Conservation (phyloP, 1,284 basidiomycete species). For the Leucoagaricus sp. region DNA sequence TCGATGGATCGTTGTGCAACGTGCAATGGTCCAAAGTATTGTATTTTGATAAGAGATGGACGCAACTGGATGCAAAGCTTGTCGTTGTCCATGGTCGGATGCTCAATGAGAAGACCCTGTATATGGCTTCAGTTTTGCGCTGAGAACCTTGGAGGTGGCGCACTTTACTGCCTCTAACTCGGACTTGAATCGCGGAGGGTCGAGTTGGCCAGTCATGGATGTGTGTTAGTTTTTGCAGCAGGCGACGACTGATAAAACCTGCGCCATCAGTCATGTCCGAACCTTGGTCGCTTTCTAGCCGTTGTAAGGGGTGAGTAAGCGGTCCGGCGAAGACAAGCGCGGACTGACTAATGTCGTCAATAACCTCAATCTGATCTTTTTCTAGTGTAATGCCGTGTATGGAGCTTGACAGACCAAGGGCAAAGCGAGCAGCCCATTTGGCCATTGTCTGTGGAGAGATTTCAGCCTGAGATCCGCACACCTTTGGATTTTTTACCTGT, state of each 20-base stretch:
- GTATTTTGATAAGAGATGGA: conserved; percentile 52
- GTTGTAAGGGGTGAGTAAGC: conserved; percentile 9
- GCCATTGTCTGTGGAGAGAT: conserved; percentile 40
- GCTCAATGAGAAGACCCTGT: conserved; percentile 46
- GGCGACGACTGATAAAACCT: conserved; percentile 45
- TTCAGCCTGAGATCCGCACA: background rate
- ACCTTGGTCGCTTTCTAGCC: conserved; percentile 20
- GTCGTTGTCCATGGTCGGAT: conserved; percentile 32
- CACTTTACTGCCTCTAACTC: conserved; percentile 48
- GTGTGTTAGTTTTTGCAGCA: conserved; percentile 33
- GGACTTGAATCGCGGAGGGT: conserved; percentile 52
- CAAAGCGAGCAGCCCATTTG: conserved; percentile 52
- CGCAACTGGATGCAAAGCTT: conserved; percentile 40
- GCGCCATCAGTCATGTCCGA: conserved; percentile 59
- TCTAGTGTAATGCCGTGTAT: conserved; percentile 34
- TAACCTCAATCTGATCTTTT: conserved; percentile 25
- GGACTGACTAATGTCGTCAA: conserved; percentile 39
- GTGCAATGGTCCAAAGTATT: conserved; percentile 37
- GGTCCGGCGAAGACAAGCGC: conserved; percentile 16
- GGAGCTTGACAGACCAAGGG: conserved; percentile 44
- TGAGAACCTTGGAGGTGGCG: background rate
- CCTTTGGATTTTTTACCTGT: conserved; percentile 24
- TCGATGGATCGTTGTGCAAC: conserved; percentile 46
- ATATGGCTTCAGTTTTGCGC: background rate
- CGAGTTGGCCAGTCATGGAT: conserved; percentile 36